Evolutionary conservation across 495 filamentous ascomycete genomes (phyloP), one percentile per base, ranked within the genome.

Genomic region (Penicillium simplicissimum): DNA sequence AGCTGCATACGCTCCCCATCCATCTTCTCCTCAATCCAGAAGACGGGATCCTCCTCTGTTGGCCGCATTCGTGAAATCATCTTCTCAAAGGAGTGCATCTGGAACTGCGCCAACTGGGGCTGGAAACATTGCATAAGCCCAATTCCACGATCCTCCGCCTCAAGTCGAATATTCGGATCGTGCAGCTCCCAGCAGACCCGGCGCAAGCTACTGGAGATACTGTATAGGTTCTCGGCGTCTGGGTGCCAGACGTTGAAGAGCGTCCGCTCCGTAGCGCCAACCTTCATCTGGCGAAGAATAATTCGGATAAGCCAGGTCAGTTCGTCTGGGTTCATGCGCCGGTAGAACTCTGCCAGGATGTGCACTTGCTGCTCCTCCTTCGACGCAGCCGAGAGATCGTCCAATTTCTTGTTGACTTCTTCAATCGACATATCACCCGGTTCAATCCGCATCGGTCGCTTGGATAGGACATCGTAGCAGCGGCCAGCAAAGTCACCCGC

Each of bases 11-110:
- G 82, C 76, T 98, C 95, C 7, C 95, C 95, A 67, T 98, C 95
- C 15, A 98, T 79, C 74, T 98, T 98, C 78, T 98, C 95, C 70
- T 98, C 95, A 38, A 98, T 94, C 93, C 93, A 98, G 67, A 97
- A 98, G 25, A 86, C 82, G 9, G 83, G 77, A 47, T 93, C 86
- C 4, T 90, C 85, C 51, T 89, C 85, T 1, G 84, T 90, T 0
- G 81, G 79, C 21, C 82, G 79, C 82, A 98, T 86, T 36, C 85
- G 86, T 13, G 81, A 76, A 28, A 96, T 85, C 81, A 96, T 90
- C 59, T 87, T 89, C n/a, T 90, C 85, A 65, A 98, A 88, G 4
- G 87, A 88, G 49, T 92, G 82, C 85, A 92, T 93, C 75, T 97
- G 93, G 64, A 97, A 98, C 67, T 96, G 92, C 5, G 95, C 96